phyloP scores from a whole-genome alignment of 163 green algal genomes.

The Scenedesmus sp. region DNA sequence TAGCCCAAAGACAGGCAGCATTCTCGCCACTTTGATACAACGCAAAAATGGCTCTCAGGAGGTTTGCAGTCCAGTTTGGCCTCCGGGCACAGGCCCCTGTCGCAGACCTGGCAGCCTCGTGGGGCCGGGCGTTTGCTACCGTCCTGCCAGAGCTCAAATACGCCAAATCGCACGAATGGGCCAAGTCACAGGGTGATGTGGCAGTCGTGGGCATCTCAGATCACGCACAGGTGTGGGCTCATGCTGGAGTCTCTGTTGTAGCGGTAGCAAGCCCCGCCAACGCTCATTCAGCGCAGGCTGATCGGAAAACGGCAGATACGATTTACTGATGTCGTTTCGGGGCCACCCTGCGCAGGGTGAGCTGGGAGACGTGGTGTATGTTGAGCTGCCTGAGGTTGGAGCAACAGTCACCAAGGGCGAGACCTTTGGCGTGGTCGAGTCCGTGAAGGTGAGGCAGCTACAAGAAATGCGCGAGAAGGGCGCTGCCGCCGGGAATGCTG shows the following conservation, averaged over 20 bases:
- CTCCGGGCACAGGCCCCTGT: conserved; percentile 36
- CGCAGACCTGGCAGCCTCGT: conserved; percentile 22
- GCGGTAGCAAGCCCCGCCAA: not conserved
- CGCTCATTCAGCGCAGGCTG: not conserved
- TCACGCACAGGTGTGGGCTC: conserved; percentile 90
- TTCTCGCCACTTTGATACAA: not conserved
- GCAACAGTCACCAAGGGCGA: conserved; percentile 84
- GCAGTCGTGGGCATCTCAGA: conserved; percentile 96
- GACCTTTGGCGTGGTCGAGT: conserved; percentile 98
- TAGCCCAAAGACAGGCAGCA: not conserved
- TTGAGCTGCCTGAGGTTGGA: conserved; percentile 97
- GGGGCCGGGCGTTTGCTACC: conserved; percentile 42
- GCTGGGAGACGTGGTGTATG: conserved; percentile 98
- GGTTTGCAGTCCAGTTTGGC: conserved; percentile 42
- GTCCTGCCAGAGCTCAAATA: conserved; percentile 78
- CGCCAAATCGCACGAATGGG: conserved; percentile 92
- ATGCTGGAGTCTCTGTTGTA: conserved; percentile 13
- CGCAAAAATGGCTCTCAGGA: conserved; percentile 48
- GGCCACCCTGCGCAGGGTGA: conserved; percentile 79
- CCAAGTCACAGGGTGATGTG: conserved; percentile 89
- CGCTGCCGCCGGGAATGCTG: conserved; percentile 3
- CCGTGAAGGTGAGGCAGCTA: conserved; percentile 90
- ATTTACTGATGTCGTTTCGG: not conserved
- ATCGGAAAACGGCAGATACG: not conserved
- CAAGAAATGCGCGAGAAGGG: not conserved